Evolutionary conservation across 1,139 yeast species (phyloP), one percentile per base, ranked within the genome.

Genomic region (Taiozyma sp.): DNA sequence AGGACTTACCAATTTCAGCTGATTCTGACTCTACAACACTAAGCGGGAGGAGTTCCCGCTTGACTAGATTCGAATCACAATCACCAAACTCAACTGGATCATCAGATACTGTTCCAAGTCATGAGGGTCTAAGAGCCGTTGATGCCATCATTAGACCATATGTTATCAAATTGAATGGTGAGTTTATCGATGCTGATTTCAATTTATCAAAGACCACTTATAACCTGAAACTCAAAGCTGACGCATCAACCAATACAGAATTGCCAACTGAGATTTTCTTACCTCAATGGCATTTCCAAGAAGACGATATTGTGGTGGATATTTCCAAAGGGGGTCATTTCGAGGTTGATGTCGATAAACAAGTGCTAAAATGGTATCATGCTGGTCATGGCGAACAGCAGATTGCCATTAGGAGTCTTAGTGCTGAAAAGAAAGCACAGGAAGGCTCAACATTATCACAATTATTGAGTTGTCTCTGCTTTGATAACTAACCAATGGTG

Each of bases 141-240:
- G 76, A 77, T 50, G 88, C 96, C 0, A 76, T 85, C 3, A 70
- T 87, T 24, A 73, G 97, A 47, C 97, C 97, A 1, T 87, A 75
- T 58, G 81, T 87, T 1, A 65, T 80, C 4, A 79, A 83, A 4
- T 74, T 83, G 0, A 71, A 71, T 45, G 96, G 96, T 1, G 57
- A 59, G 0, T 68, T 71, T 14, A 66, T 76, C 5, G 64, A 67
- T 26, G 76, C 83, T 13, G 81, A 76, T 48, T 88, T 87, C 62
- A 81, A 83, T 55, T 57, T 85, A 52, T 67, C 68, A 46, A 62
- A 68, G 1, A 69, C 69, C n/a, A 68, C 66, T 41, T 87, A 80
- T 60, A 63, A 69, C 0, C 67, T 88, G 47, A 73, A 75, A 6
- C 63, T 88, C 28, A 58, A 66, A 19, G 71, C 73, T 2, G 52